These are phyloP conservation scores for Suillus subalutaceus DNA, from an alignment of 768 basidiomycete species.

Conservation along the genomic window DNA sequence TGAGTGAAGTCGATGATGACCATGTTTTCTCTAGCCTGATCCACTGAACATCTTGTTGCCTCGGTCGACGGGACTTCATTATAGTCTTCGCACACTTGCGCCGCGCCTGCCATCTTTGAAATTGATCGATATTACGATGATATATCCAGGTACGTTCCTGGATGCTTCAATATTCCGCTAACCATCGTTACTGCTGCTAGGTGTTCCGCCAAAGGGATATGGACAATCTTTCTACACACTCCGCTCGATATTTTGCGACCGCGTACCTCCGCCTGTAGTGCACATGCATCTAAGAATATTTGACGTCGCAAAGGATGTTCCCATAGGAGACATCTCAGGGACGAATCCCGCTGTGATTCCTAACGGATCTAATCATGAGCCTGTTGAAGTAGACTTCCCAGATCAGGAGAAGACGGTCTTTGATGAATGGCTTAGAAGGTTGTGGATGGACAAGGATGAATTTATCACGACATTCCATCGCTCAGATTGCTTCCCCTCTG, in stretches of 20 bases:
- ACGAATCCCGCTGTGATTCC: slow-evolving; percentile 35
- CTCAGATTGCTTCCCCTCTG: slow-evolving; percentile 46
- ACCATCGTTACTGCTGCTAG: slow-evolving; percentile 38
- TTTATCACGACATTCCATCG: slow-evolving; percentile 70
- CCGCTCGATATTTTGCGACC: slow-evolving; percentile 82
- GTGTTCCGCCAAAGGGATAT: slow-evolving; percentile 76
- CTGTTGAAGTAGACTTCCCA: slow-evolving; percentile 52
- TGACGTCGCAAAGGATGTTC: slow-evolving; percentile 65
- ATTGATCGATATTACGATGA: slow-evolving; percentile 88
- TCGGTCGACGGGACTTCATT: slow-evolving; percentile 88
- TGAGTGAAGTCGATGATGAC: slow-evolving; percentile 16
- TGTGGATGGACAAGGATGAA: slow-evolving; percentile 88
- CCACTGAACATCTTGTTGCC: slow-evolving; percentile 84
- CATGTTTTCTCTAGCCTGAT: slow-evolving; percentile 57
- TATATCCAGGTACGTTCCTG: slow-evolving; percentile 74
- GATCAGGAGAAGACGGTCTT: slow-evolving; percentile 66
- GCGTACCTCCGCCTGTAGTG: slow-evolving; percentile 80
- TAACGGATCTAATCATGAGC: slow-evolving; percentile 29
- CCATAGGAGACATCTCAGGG: slow-evolving; percentile 62
- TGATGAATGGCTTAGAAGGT: slow-evolving; percentile 77
- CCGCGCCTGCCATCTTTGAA: slow-evolving; percentile 77
- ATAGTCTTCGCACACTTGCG: slow-evolving; percentile 78
- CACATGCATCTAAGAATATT: slow-evolving; percentile 88
- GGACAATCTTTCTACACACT: slow-evolving; percentile 91
- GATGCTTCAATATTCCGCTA: slow-evolving; percentile 5